phyloP scores from a whole-genome alignment of 768 basidiomycete genomes.

The Trametes cinnabarina region DNA sequence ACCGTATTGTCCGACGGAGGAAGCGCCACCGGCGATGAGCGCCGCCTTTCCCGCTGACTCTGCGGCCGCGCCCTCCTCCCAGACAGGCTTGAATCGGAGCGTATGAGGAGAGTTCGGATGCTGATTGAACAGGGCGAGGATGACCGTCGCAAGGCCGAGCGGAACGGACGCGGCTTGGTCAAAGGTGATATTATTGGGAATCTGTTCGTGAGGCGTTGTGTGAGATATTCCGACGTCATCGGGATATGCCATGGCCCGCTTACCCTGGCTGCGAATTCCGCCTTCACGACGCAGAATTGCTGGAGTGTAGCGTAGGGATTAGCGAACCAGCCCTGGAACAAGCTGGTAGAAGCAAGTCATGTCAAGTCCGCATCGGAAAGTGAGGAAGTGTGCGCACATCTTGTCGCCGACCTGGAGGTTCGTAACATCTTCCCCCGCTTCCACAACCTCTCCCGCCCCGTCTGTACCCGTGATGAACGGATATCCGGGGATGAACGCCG shows the following conservation, averaged over 20 bases:
- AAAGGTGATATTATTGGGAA: conserved; percentile 30
- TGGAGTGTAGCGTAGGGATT: conserved; percentile 21
- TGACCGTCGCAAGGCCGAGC: conserved; percentile 30
- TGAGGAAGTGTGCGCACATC: conserved; percentile 29
- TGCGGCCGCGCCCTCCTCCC: conserved; percentile 10
- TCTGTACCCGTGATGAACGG: conserved; percentile 41
- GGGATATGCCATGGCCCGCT: neutral
- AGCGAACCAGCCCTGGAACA: conserved; percentile 10
- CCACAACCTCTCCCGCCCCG: conserved; percentile 38
- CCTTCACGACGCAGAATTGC: conserved; percentile 27
- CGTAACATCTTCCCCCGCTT: conserved; percentile 38
- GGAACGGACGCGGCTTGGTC: conserved; percentile 34
- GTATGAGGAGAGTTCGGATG: conserved; percentile 10
- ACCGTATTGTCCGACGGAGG: conserved; percentile 32
- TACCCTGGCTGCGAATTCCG: conserved; percentile 26
- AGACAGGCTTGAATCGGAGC: conserved; percentile 5
- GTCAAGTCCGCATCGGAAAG: neutral
- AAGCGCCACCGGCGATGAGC: conserved; percentile 29
- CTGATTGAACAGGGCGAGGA: conserved; percentile 28
- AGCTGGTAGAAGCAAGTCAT: neutral
- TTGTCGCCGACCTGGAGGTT: conserved; percentile 38
- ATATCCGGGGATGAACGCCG: conserved; percentile 32
- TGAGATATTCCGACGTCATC: no score
- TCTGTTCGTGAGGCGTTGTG: no score
- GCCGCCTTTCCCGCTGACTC: conserved; percentile 20